These are phyloP conservation scores for Mucor lusitanicus DNA, from an alignment of 371 early-diverging fungal genomes.

Conservation along the genomic window DNA sequence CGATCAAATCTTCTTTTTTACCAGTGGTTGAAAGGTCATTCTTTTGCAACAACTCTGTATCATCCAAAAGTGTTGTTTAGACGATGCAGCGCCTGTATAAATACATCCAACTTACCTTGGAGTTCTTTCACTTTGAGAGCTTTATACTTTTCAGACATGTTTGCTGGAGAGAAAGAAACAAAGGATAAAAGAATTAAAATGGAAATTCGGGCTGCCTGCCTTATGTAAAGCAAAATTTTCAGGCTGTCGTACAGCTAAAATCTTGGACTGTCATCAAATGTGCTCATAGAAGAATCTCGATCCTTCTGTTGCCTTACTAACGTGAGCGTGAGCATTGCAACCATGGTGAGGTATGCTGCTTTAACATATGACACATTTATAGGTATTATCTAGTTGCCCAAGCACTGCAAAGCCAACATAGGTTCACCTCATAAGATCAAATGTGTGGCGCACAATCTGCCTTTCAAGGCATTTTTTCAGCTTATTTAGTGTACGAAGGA, in stretches of 20 bases:
- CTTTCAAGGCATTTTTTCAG: too few species aligned
- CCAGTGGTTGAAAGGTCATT: constrained; percentile 59
- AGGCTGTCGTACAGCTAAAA: neutral
- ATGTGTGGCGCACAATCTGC: too few species aligned
- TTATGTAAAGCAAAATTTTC: neutral
- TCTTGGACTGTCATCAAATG: neutral
- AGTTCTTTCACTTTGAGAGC: constrained; percentile 66
- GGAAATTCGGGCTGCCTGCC: neutral
- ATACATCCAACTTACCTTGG: constrained; percentile 38
- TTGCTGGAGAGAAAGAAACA: neutral
- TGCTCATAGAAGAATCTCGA: neutral
- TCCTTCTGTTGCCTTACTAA: neutral
- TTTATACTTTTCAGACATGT: constrained; percentile 49
- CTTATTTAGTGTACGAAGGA: too few species aligned
- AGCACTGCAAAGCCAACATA: too few species aligned
- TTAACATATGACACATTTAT: too few species aligned
- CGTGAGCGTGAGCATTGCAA: neutral
- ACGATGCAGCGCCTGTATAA: neutral
- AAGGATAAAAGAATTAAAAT: neutral
- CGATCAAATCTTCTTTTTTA: constrained; percentile 71
- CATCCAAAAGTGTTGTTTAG: neutral
- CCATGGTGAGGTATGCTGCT: neutral
- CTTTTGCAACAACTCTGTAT: constrained; percentile 57
- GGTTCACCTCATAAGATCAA: too few species aligned
- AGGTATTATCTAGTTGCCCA: too few species aligned